Evolutionary conservation across 257 asterid genomes (phyloP).

Genomic region (Thymus mandschuricus): DNA sequence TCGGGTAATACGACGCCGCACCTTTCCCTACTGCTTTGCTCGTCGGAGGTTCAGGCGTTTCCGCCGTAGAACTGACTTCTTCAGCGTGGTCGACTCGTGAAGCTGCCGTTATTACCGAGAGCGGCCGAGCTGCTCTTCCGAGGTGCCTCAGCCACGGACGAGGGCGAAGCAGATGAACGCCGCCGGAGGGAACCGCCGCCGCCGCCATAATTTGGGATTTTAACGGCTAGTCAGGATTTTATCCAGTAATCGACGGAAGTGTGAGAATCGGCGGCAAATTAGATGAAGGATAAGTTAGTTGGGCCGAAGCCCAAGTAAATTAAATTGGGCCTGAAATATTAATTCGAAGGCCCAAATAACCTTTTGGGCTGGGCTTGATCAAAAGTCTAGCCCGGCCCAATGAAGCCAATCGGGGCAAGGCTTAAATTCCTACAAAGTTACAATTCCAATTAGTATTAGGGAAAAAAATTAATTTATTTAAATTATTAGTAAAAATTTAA

Average conservation of each 20-base stretch:
- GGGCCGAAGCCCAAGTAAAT: background rate
- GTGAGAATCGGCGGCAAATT: conserved; percentile 26
- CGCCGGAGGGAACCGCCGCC: conserved; percentile 47
- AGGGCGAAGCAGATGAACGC: conserved; percentile 49
- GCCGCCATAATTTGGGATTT: conserved; percentile 40
- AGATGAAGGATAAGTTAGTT: background rate
- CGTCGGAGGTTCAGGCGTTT: conserved; percentile 29
- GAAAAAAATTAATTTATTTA: no score
- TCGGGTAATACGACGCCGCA: conserved; percentile 57
- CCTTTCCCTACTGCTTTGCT: conserved; percentile 20
- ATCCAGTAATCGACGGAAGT: background rate
- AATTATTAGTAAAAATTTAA: no score
- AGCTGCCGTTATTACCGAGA: conserved; percentile 51
- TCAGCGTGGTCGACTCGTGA: conserved; percentile 48
- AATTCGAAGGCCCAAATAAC: no score
- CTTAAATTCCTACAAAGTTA: no score
- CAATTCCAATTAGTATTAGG: no score
- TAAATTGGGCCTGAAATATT: background rate
- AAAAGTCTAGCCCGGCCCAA: no score
- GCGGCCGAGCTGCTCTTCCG: conserved; percentile 36
- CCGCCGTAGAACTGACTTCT: conserved; percentile 30
- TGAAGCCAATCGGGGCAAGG: no score
- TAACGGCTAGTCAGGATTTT: conserved; percentile 22
- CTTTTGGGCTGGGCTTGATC: no score
- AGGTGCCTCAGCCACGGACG: conserved; percentile 52